Conservation (phyloP, 768 basidiomycete species). For the Agrocybe praecox region DNA sequence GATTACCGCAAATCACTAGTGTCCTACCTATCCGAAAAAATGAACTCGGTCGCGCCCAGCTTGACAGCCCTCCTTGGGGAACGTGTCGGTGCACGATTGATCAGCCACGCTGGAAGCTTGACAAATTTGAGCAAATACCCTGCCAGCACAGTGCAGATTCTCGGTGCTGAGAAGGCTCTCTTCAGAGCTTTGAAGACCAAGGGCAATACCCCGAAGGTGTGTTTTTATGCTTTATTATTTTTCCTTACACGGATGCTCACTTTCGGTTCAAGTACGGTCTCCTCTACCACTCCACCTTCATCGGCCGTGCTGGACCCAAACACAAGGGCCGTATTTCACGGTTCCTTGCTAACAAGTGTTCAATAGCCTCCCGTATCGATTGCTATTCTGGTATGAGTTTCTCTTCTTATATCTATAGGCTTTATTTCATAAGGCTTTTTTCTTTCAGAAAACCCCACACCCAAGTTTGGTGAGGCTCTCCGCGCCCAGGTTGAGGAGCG, state of each 20-base stretch:
- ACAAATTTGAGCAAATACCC: conserved; percentile 99
- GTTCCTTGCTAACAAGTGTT: conserved; percentile 99
- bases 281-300: conserved; percentile 97
- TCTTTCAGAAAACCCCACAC: conserved; percentile 77
- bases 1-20: conserved; percentile 93
- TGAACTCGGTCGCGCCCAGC: conserved; percentile 96
- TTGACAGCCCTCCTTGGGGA: conserved; percentile 90
- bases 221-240: conserved; percentile 9
- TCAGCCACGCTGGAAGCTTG: conserved; percentile 95
- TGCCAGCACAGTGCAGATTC: conserved; percentile 96
- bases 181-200: conserved; percentile 98
- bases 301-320: conserved; percentile 91
- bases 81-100: conserved; percentile 88
- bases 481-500: conserved; percentile 95
- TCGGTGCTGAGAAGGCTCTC: conserved; percentile 97
- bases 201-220: conserved; percentile 95
- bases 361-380: conserved; percentile 95
- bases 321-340: conserved; percentile 97
- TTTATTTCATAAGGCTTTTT: not conserved
- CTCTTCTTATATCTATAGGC: not conserved
- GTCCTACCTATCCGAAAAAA: conserved; percentile 90
- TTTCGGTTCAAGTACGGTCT: conserved; percentile 76
- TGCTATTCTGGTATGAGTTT: conserved; percentile 75
- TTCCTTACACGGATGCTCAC: not conserved
- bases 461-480: conserved; percentile 95